Evolutionary conservation across 2,329 filamentous ascomycete species (phyloP).

Genomic region (Pyricularia grisea): DNA sequence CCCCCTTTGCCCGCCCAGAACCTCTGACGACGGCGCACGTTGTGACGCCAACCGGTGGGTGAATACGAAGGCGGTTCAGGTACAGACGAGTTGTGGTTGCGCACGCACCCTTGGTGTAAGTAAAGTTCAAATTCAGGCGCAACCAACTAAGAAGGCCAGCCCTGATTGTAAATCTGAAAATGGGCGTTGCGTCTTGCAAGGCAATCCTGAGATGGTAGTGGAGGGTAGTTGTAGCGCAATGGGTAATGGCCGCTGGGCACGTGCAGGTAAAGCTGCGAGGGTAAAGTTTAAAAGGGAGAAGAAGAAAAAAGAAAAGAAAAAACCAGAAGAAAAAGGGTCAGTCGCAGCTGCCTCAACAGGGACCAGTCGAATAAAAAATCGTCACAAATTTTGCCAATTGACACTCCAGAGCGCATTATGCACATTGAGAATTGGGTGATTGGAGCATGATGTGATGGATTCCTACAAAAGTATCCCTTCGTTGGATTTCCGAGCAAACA

Average conservation of each 20-base stretch:
- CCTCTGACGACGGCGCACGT: background rate
- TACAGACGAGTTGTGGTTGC: background rate
- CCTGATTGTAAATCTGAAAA: background rate
- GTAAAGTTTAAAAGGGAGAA: background rate
- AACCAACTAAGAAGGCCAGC: background rate
- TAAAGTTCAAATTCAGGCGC: background rate
- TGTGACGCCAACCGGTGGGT: background rate
- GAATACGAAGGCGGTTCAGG: background rate
- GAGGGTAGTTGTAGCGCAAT: background rate
- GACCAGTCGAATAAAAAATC: background rate
- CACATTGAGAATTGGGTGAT: background rate
- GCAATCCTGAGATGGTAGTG: background rate
- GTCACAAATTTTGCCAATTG: background rate
- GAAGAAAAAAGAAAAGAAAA: background rate
- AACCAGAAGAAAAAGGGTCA: background rate
- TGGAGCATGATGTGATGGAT: background rate
- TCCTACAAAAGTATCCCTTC: no score
- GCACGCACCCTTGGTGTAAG: background rate
- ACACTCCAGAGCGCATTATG: background rate
- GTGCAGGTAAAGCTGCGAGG: background rate
- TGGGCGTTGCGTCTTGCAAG: background rate
- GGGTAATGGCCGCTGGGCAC: background rate
- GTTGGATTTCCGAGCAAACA: background rate
- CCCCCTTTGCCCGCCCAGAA: background rate
- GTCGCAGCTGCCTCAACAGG: background rate